phyloP scores from a whole-genome alignment of 2,329 filamentous ascomycete genomes.

The Colletotrichum trifolii region DNA sequence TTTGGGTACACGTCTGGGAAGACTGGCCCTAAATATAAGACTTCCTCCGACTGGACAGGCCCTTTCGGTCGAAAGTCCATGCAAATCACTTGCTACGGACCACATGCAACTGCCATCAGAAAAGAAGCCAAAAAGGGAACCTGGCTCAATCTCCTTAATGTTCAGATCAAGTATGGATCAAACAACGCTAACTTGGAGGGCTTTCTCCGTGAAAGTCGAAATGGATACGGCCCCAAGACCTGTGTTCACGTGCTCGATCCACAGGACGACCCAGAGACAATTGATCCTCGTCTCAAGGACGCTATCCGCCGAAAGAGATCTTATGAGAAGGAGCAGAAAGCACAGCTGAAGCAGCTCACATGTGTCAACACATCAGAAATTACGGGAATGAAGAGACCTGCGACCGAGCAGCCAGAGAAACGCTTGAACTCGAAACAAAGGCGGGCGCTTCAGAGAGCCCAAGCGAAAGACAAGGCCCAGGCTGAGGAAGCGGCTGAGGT shows the following conservation, averaged over 20 bases:
- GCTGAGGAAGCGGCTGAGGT: constrained; percentile 44
- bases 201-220: constrained; percentile 71
- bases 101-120: constrained; percentile 71
- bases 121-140: constrained; percentile 66
- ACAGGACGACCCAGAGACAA: constrained; percentile 51
- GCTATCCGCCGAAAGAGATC: constrained; percentile 72
- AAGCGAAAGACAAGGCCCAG: constrained; percentile 27
- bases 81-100: constrained; percentile 76
- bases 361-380: constrained; percentile 9
- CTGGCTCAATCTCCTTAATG: constrained; percentile 76
- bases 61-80: constrained; percentile 80
- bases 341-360: constrained; percentile 49
- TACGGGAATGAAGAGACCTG: constrained; percentile 39
- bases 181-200: constrained; percentile 74
- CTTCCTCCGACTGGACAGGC: constrained; percentile 69
- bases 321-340: constrained; percentile 66
- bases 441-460: constrained; percentile 20
- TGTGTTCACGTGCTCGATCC: constrained; percentile 64
- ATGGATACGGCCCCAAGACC: constrained; percentile 57
- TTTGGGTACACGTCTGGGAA: constrained; percentile 62
- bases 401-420: constrained; percentile 27
- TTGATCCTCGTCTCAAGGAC: constrained; percentile 63
- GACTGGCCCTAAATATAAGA: constrained; percentile 30
- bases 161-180: constrained; percentile 72
- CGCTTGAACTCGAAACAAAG: constrained; percentile 42